These are phyloP conservation scores for Sicyos baderoa DNA, from an alignment of 306 rosid species.

Conservation along the genomic window DNA sequence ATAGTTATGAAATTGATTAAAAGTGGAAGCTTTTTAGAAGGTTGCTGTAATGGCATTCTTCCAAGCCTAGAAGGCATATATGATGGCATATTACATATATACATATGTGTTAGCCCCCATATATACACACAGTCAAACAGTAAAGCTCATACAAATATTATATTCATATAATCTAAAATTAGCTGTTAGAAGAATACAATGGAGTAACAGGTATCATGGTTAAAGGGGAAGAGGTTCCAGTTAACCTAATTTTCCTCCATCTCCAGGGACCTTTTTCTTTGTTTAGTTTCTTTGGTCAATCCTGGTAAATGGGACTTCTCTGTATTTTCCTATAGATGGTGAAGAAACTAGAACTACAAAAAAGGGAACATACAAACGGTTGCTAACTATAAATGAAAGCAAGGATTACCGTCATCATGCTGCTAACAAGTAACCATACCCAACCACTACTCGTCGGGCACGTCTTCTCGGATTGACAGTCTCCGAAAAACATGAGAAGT, in stretches of 20 bases:
- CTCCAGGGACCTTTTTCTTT: not conserved
- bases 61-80: no score
- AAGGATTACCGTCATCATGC: constrained; percentile 48
- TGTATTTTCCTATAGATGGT: not conserved
- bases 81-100: no score
- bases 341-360: not conserved
- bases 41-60: no score
- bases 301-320: not conserved
- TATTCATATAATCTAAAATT: no score
- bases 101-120: no score
- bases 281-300: not conserved
- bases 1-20: no score
- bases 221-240: not conserved
- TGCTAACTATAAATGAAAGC: constrained; percentile 46
- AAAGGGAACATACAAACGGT: not conserved
- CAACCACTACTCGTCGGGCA: constrained; percentile 49
- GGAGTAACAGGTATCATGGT: not conserved
- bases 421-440: constrained; percentile 51
- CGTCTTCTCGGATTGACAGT: constrained; percentile 29
- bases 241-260: not conserved
- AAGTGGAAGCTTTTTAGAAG: no score
- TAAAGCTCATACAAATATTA: no score
- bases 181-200: no score
- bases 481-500: constrained; percentile 31
- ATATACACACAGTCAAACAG: no score